Evolutionary conservation across 2,329 filamentous ascomycete genomes (phyloP), one percentile per base, ranked within the genome.

Genomic region (Botrytis pseudocinerea): DNA sequence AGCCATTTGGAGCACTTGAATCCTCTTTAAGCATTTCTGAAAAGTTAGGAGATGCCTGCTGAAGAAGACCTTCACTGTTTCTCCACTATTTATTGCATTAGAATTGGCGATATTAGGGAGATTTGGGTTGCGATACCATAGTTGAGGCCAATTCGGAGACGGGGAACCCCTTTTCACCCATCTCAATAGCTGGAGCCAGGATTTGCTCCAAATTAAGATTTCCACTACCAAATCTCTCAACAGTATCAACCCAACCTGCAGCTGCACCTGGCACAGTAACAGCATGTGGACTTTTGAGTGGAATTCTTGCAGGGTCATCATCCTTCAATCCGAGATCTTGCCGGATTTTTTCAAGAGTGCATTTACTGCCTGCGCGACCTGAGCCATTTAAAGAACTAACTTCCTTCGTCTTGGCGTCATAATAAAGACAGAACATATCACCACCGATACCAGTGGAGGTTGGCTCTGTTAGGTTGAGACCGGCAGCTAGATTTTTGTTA

Each of bases 401-500:
- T 76, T 92, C 92, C 80, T 92, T 92, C 0, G 91, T 93, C 78
- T 91, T 76, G 22, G 76, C 74, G 70, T 77, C 73, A 32, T 74
- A 77, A 48, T 70, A 77, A 8, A 77, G 74, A 70, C 75, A 76
- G 32, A 77, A 77, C 90, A 97, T 94, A 83, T 99, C 96, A 75
- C 96, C 96, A 73, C 96, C 96, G 74, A 99, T 98, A 59, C 96
- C 96, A 0, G 96, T 98, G 9, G 93, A 96, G 74, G 91, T 90
- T 12, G 96, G 96, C 81, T 99, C 96, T 0, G 95, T 97, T 80
- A 98, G 89, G 83, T 98, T 98, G 73, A 99, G 86, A 8, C 91
- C 94, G 46, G 96, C 96, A 62, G 96, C 95, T 93, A 20, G 62
- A 70, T 71, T 40, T 32, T n/a, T 22, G 65, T 70, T 66, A 70